Conservation (phyloP, 129 eudicot species). For the Centrapalus pauciflorus region DNA sequence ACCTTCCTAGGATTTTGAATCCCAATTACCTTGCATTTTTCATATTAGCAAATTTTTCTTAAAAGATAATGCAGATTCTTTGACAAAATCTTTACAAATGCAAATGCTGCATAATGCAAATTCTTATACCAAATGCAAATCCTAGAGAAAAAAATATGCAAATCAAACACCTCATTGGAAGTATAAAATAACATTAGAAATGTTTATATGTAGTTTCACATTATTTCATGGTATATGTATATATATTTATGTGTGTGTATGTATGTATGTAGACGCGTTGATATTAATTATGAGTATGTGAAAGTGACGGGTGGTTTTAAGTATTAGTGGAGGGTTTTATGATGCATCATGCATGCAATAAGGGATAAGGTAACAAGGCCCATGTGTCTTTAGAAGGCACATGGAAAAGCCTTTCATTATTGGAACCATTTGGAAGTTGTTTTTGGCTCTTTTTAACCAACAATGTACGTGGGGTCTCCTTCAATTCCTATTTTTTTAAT, state of each 20-base stretch:
- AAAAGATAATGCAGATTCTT: too few species aligned
- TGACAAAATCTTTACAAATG: too few species aligned
- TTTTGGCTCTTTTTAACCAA: conserved; percentile 27
- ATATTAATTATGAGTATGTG: conserved; percentile 10
- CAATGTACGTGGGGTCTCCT: conserved; percentile 23
- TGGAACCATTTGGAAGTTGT: conserved; percentile 28
- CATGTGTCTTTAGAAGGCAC: conserved; percentile 31
- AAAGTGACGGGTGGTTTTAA: conserved; percentile 11
- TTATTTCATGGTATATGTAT: neutral
- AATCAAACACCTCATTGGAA: neutral
- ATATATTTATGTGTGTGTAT: neutral
- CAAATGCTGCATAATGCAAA: too few species aligned
- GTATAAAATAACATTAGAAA: neutral
- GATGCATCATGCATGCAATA: conserved; percentile 11
- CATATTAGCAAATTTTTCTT: too few species aligned
- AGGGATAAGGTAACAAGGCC: conserved; percentile 33
- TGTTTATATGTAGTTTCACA: neutral
- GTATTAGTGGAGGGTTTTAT: conserved; percentile 15
- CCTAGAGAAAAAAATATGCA: too few species aligned
- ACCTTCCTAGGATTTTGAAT: too few species aligned
- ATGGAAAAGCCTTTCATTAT: conserved; percentile 35
- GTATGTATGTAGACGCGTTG: neutral
- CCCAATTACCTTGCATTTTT: too few species aligned
- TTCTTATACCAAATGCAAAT: too few species aligned
- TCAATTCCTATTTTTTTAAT: conserved; percentile 6